Conservation (phyloP, 1,139 yeast genomes). For the Yamadazyma friedrichii region DNA sequence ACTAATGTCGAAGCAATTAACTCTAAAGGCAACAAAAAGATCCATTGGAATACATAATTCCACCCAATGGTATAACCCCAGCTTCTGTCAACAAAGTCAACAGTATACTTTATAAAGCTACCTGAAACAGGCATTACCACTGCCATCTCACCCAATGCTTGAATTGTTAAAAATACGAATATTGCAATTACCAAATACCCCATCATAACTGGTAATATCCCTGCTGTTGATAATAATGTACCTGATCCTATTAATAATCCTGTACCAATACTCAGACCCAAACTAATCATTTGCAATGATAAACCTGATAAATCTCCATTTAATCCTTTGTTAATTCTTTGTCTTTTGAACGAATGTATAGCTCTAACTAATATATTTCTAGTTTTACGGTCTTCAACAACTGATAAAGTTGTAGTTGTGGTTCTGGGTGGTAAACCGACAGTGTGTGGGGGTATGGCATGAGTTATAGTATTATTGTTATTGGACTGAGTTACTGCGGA, state of each 20-base stretch:
- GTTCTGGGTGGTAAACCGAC: no score
- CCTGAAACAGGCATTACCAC: constrained; percentile 5
- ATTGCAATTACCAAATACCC: background rate
- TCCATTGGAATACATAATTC: constrained; percentile 8
- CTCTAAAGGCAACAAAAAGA: constrained; percentile 5
- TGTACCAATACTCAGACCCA: constrained; percentile 4
- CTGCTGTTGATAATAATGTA: constrained; percentile 1
- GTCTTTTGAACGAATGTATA: constrained; percentile 15
- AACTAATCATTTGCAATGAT: constrained; percentile 10
- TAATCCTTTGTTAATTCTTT: background rate
- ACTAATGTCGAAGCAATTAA: constrained; percentile 3
- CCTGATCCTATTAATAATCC: constrained; percentile 5
- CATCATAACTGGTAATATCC: constrained; percentile 2
- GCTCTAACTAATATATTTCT: constrained; percentile 3
- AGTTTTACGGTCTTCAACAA: background rate
- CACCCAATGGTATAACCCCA: constrained; percentile 8
- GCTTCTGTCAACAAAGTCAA: constrained; percentile 3
- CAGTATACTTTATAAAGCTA: constrained; percentile 3
- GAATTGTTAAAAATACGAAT: constrained; percentile 1
- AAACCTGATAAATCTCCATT: constrained; percentile 5
- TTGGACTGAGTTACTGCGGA: no score
- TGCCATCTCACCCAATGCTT: constrained; percentile 7
- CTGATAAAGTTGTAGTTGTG: background rate
- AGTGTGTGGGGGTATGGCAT: no score
- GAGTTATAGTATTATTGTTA: no score